phyloP scores from a whole-genome alignment of 140 eudicot genomes.

The Flaveria floridana region DNA sequence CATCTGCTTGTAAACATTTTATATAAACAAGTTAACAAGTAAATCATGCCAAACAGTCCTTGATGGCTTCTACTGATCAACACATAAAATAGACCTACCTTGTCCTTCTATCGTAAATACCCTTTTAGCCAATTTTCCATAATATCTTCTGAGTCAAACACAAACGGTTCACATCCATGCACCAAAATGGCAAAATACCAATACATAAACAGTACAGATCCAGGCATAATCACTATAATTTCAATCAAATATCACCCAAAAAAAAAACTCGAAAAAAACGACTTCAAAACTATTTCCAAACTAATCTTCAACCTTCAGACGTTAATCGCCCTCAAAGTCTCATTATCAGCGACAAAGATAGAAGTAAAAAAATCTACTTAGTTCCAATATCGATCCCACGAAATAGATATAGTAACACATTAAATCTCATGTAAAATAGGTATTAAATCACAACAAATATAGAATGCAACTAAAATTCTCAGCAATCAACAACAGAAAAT shows the following conservation, averaged over 20 bases:
- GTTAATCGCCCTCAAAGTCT: not conserved
- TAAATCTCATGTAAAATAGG: not conserved
- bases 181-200: slow-evolving; percentile 10
- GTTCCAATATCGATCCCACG: not conserved
- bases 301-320: too few species aligned
- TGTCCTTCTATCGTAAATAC: not conserved
- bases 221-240: slow-evolving; percentile 1
- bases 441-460: not conserved
- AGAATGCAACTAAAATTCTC: slow-evolving; percentile 15
- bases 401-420: not conserved
- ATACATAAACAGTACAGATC: slow-evolving; percentile 14
- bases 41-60: not conserved
- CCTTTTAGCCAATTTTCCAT: not conserved
- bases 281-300: too few species aligned
- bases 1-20: not conserved
- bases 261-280: too few species aligned
- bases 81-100: not conserved
- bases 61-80: not conserved
- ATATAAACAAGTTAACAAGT: not conserved
- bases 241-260: not conserved
- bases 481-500: slow-evolving; percentile 12
- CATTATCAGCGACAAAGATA: not conserved
- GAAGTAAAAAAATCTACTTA: not conserved
- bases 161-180: slow-evolving; percentile 3
- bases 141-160: not conserved